Conservation (phyloP, 179 eudicot species). For the Gypsophila paniculata region DNA sequence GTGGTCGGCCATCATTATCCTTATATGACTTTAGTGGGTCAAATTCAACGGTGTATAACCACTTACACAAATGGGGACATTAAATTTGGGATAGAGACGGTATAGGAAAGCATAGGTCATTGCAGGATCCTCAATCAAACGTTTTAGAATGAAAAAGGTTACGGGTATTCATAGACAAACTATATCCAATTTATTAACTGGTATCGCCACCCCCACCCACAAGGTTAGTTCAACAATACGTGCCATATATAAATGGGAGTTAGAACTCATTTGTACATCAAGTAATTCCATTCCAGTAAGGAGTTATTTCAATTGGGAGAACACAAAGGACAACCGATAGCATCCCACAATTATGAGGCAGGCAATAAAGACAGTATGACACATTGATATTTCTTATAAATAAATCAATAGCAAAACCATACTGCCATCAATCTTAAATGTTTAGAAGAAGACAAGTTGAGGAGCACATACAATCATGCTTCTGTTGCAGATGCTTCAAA, state of each 20-base stretch:
- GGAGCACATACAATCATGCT: constrained; percentile 64
- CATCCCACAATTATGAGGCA: not conserved
- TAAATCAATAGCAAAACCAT: too few species aligned
- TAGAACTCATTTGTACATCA: not conserved
- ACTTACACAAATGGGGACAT: too few species aligned
- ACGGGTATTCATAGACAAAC: too few species aligned
- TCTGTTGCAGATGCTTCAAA: constrained; percentile 62
- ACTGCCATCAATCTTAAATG: constrained; percentile 7
- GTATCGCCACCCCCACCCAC: not conserved
- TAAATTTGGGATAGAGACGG: too few species aligned
- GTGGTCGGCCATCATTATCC: too few species aligned
- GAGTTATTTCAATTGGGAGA: not conserved
- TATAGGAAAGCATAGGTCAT: too few species aligned
- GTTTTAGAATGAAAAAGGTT: too few species aligned
- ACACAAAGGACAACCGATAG: not conserved
- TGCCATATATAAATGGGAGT: not conserved
- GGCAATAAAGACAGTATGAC: too few species aligned
- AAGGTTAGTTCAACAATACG: not conserved
- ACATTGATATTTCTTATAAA: too few species aligned
- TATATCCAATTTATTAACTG: not conserved
- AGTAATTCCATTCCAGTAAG: not conserved
- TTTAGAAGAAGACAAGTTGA: constrained; percentile 1
- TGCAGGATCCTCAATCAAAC: too few species aligned
- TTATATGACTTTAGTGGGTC: too few species aligned
- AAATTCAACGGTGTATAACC: too few species aligned